Percentiles rank a stretch among this genome's conserved stretches.
Conservation (phyloP, 768 basidiomycete genomes). For the Coprinellus micaceus region DNA sequence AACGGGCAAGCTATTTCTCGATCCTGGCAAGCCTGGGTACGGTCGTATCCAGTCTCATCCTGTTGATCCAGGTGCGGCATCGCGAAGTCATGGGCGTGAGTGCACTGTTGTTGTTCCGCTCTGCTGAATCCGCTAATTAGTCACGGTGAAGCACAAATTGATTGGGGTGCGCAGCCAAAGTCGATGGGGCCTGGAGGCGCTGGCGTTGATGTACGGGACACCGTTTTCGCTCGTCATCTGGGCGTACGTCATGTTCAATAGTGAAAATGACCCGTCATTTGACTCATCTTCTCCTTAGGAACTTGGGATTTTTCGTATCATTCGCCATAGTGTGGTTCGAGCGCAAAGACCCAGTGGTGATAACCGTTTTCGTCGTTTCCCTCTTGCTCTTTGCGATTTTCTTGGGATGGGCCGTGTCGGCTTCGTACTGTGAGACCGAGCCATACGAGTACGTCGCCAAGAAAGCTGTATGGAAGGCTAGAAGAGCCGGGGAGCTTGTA, state of each 20-base stretch:
- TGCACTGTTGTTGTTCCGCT: constrained; percentile 21
- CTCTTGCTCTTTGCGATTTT: constrained; percentile 12
- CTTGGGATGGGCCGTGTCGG: constrained; percentile 19
- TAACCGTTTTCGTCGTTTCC: constrained; percentile 13
- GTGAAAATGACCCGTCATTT: too few species aligned
- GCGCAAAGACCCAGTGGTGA: constrained; percentile 12
- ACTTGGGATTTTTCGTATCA: constrained; percentile 21
- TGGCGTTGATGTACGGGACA: constrained; percentile 12
- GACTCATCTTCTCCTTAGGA: constrained; percentile 12
- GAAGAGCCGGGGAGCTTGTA: background rate
- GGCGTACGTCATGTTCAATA: constrained; percentile 1
- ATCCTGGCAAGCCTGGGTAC: constrained; percentile 11
- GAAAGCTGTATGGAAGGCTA: background rate
- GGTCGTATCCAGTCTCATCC: constrained; percentile 10
- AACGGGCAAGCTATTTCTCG: constrained; percentile 14
- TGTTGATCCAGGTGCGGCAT: constrained; percentile 5
- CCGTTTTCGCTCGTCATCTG: constrained; percentile 13
- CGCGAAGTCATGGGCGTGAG: constrained; percentile 5
- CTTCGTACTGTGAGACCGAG: constrained; percentile 15
- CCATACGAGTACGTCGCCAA: constrained; percentile 10
- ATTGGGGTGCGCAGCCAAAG: constrained; percentile 1
- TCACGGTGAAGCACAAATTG: constrained; percentile 1
- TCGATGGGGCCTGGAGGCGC: constrained; percentile 6
- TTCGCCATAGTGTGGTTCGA: constrained; percentile 19
- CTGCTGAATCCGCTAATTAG: background rate